Conservation (phyloP, 306 rosid species). For the Ziziphus jujuba region DNA sequence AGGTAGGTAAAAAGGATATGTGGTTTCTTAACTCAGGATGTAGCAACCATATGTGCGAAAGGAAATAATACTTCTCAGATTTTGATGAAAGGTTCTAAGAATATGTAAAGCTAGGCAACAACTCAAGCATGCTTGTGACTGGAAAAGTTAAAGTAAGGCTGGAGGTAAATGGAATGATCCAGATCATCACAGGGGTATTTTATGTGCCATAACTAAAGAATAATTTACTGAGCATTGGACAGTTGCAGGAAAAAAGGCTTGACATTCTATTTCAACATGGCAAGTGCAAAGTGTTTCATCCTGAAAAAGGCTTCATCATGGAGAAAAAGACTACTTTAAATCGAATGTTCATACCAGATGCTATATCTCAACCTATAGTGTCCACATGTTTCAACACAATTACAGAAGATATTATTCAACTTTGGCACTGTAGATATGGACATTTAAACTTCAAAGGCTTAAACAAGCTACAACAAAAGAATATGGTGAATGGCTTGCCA, state of each 20-base stretch:
- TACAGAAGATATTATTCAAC: no score
- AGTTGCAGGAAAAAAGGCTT: neutral
- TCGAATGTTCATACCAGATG: no score
- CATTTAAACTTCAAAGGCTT: no score
- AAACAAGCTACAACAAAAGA: no score
- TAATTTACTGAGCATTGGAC: neutral
- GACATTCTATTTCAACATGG: neutral
- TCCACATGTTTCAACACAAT: no score
- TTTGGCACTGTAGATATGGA: no score
- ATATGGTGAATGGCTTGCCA: neutral
- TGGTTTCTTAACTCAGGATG: constrained; percentile 4
- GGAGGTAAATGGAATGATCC: neutral
- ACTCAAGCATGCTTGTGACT: neutral
- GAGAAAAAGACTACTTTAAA: neutral
- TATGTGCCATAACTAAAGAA: neutral
- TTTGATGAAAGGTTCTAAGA: neutral
- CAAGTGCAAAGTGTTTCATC: neutral
- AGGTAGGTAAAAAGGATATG: neutral
- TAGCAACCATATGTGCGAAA: neutral
- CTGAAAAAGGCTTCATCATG: constrained; percentile 2
- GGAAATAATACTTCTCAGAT: neutral
- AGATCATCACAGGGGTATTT: neutral
- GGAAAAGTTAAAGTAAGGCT: neutral
- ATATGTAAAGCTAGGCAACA: neutral
- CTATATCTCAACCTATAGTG: no score